These are phyloP conservation scores for Porodaedalea pini DNA, from an alignment of 1,284 basidiomycete species.

Conservation along the genomic window DNA sequence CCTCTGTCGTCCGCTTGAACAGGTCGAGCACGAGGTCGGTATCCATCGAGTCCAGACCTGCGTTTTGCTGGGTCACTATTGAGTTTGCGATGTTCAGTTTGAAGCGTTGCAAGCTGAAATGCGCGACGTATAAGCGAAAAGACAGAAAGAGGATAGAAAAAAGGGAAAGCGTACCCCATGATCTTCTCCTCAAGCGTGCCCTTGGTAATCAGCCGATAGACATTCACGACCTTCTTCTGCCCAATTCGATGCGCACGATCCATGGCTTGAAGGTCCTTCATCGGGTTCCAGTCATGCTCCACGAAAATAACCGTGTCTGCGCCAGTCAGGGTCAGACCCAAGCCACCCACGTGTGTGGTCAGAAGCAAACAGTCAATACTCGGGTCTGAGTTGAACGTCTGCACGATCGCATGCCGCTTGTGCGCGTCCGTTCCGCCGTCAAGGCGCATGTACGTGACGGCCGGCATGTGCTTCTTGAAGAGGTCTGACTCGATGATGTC, in stretches of 20 bases:
- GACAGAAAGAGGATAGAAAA: constrained; percentile 18
- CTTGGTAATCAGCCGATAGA: constrained; percentile 95
- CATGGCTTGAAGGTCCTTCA: constrained; percentile 99
- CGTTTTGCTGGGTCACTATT: constrained; percentile 96
- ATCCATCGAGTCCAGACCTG: constrained; percentile 92
- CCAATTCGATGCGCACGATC: constrained; percentile 97
- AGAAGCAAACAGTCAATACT: constrained; percentile 95
- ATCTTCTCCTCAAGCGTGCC: constrained; percentile 99
- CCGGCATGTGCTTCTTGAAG: constrained; percentile 90
- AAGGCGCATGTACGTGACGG: constrained; percentile 96
- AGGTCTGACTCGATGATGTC: constrained; percentile 95
- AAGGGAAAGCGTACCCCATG: constrained; percentile 76
- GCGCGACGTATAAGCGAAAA: constrained; percentile 19
- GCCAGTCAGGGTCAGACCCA: constrained; percentile 94
- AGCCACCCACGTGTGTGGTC: constrained; percentile 95
- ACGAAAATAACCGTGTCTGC: constrained; percentile 99
- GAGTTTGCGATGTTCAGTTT: constrained; percentile 98
- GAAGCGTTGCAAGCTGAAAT: constrained; percentile 86
- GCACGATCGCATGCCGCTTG: constrained; percentile 93
- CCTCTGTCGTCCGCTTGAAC: constrained; percentile 77
- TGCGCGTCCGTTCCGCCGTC: constrained; percentile 88
- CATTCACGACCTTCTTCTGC: constrained; percentile 99
- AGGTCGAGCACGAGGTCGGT: constrained; percentile 96
- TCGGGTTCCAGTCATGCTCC: constrained; percentile 99
- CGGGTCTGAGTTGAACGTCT: constrained; percentile 97